phyloP scores from a whole-genome alignment of 1,284 basidiomycete species.

The Cryptococcus deneoformans region DNA sequence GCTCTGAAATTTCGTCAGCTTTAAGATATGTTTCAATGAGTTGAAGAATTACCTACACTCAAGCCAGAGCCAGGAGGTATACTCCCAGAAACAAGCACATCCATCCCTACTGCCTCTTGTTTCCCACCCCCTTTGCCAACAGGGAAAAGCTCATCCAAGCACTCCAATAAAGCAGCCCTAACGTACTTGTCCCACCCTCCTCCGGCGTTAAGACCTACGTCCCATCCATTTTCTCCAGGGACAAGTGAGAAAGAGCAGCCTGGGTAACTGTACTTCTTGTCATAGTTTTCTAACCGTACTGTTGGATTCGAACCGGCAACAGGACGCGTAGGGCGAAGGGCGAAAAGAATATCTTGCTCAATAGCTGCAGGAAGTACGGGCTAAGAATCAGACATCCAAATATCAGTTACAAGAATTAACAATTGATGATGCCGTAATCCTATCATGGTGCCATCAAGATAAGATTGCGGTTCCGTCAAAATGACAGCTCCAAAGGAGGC shows the following conservation, averaged over 20 bases:
- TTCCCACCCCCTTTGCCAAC: conserved; percentile 30
- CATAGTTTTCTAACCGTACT: neutral
- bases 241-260: conserved; percentile 3
- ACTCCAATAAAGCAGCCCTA: conserved; percentile 56
- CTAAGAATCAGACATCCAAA: conserved; percentile 36
- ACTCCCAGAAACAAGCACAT: conserved; percentile 70
- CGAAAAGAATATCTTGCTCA: conserved; percentile 80
- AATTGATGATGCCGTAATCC: neutral
- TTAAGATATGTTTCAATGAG: neutral
- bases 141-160: conserved; percentile 24
- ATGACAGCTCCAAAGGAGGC: conserved; percentile 30
- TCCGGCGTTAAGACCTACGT: conserved; percentile 63
- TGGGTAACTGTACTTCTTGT: conserved; percentile 70
- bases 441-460: neutral
- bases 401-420: neutral
- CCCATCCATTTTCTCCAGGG: conserved; percentile 54
- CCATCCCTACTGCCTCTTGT: conserved; percentile 56
- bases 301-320: neutral
- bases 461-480: conserved; percentile 32
- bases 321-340: conserved; percentile 54
- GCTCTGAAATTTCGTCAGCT: conserved; percentile 15
- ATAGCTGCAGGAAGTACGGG: conserved; percentile 75
- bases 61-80: conserved; percentile 79
- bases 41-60: conserved; percentile 63
- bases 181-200: conserved; percentile 83